These are phyloP conservation scores for Solanum aculeatissimum DNA, from an alignment of 305 asterid genomes.

Conservation along the genomic window DNA sequence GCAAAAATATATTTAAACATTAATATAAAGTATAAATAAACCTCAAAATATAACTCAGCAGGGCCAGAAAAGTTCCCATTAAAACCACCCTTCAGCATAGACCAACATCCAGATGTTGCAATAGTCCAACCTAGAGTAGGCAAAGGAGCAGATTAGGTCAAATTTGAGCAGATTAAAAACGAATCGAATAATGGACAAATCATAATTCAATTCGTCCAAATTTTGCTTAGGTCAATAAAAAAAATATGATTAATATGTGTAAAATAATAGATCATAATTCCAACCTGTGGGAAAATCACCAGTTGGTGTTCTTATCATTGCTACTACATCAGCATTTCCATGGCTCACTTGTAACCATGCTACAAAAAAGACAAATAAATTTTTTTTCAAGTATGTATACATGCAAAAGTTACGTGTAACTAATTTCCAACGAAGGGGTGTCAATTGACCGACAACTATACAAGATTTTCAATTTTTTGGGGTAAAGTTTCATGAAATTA, in stretches of 20 bases:
- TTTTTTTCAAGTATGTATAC: neutral
- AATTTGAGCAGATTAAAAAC: neutral
- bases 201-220: neutral
- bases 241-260: neutral
- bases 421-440: neutral
- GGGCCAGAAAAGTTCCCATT: constrained; percentile 21
- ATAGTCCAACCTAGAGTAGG: constrained; percentile 5
- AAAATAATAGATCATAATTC: neutral
- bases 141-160: neutral
- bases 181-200: neutral
- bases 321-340: constrained; percentile 15
- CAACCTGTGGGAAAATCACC: constrained; percentile 9
- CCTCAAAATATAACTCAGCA: constrained; percentile 20
- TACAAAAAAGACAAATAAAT: neutral
- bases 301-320: constrained; percentile 11
- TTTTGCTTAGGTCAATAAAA: neutral
- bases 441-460: neutral
- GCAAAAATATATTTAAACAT: neutral
- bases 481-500: neutral
- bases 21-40: neutral
- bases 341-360: constrained; percentile 33
- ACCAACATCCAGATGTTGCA: constrained; percentile 30
- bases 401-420: neutral
- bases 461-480: neutral
- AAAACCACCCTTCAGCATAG: constrained; percentile 41